Percentiles rank a stretch among this genome's conserved stretches.
phyloP scores from a whole-genome alignment of 495 filamentous ascomycete species.

The Hyphodiscus hymeniophilus region DNA sequence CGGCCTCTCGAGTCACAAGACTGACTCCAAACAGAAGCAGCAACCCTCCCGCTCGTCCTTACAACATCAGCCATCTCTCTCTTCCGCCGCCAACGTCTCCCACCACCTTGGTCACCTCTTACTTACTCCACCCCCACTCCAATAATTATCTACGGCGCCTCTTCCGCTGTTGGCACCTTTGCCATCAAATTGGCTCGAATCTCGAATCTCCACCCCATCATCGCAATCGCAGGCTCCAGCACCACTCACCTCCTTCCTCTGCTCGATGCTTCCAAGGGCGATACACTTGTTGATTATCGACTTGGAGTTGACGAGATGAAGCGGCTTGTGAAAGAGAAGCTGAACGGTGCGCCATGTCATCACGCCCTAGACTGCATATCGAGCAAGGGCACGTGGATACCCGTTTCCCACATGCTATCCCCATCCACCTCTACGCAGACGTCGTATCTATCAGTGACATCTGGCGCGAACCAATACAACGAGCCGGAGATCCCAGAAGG shows the following conservation, averaged over 20 bases:
- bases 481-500: slow-evolving; percentile 30
- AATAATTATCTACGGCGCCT: slow-evolving; percentile 53
- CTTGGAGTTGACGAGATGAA: slow-evolving; percentile 44
- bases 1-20: neutral
- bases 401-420: slow-evolving; percentile 37
- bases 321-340: slow-evolving; percentile 33
- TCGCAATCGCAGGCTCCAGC: slow-evolving; percentile 58
- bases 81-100: slow-evolving; percentile 48
- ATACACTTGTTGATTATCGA: slow-evolving; percentile 67
- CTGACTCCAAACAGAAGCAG: slow-evolving; percentile 45
- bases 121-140: slow-evolving; percentile 35
- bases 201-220: slow-evolving; percentile 65
- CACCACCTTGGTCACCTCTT: slow-evolving; percentile 47
- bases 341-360: slow-evolving; percentile 25
- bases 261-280: slow-evolving; percentile 56
- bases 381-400: slow-evolving; percentile 38
- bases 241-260: slow-evolving; percentile 45
- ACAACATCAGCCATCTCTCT: slow-evolving; percentile 62
- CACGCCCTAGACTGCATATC: slow-evolving; percentile 54
- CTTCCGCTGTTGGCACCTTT: slow-evolving; percentile 57
- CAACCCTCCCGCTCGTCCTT: slow-evolving; percentile 60
- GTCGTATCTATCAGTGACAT: slow-evolving; percentile 4
- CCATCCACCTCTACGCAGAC: neutral
- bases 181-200: slow-evolving; percentile 54
- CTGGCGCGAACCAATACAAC: slow-evolving; percentile 21